Evolutionary conservation across 2,329 filamentous ascomycete genomes (phyloP).

Genomic region (Ophiostoma quercus): DNA sequence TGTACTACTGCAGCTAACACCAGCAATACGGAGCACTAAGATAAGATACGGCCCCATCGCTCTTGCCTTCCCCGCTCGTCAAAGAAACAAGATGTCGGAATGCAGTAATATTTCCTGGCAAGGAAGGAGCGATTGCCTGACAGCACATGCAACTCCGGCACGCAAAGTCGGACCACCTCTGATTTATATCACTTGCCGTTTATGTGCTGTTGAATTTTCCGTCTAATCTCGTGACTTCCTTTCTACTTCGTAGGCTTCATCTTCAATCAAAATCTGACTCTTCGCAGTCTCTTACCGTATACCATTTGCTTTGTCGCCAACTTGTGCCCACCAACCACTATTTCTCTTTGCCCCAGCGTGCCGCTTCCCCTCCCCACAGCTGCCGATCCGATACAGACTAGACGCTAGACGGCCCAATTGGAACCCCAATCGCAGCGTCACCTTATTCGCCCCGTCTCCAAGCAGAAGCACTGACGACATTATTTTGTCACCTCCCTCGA

Average conservation of each 20-base stretch:
- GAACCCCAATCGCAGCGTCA: conserved; percentile 5
- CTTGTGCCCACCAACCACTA: neutral
- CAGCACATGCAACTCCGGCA: neutral
- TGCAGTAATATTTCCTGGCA: neutral
- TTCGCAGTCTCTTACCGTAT: conserved; percentile 1
- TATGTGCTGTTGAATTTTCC: neutral
- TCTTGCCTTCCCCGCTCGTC: conserved; percentile 13
- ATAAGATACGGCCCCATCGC: neutral
- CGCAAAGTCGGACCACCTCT: conserved; percentile 9
- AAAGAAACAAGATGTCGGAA: conserved; percentile 6
- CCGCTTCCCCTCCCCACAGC: conserved; percentile 10
- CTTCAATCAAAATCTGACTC: neutral
- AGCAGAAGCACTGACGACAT: conserved; percentile 10
- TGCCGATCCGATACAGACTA: neutral
- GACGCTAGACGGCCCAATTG: neutral
- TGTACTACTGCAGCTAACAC: neutral
- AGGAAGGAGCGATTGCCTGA: neutral
- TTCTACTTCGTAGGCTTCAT: neutral
- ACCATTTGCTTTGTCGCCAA: neutral
- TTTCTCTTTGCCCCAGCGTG: neutral
- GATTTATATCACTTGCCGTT: too few relatives aligned
- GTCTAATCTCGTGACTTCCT: neutral
- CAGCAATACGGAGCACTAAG: neutral
- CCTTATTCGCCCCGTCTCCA: conserved; percentile 4
- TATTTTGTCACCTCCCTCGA: neutral